Evolutionary conservation across 805 yeast genomes (phyloP), one percentile per base, ranked within the genome.

Genomic region (Diddensiella transvaalensis): DNA sequence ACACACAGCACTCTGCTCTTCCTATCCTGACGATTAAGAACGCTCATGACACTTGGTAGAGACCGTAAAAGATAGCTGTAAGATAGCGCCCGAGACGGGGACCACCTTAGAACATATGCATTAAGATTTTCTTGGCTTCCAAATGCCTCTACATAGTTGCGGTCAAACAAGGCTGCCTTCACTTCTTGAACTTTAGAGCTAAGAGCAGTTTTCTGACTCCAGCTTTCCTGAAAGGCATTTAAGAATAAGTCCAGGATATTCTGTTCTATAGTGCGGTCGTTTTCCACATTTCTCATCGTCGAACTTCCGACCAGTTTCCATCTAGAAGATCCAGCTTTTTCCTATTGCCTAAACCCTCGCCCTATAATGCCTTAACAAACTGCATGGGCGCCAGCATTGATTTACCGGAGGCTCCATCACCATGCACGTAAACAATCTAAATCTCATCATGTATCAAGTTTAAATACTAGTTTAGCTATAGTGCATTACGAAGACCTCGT

Each of bases 51-150:
- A 2, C 73, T 73, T 3, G 63, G 65, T 23, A 83, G 66, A 11
- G 76, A 69, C 1, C 79, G 71, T 56, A 87, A 82, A 19, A 88
- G 70, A 1, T 88, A 78, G 1, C 84, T 65, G 61, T 88, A 88
- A 0, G 87, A 81, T 40, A 87, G 69, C 0, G 95, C 82, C 48
- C 96, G 70, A 0, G 93, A 79, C 0, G 96, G 90, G 0, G 93
- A 76, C 96, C 96, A 88, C 56, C 96, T 70, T 18, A 83, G 77
- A 17, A 82, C 85, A 59, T 88, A 88, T 0, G 95, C 96, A 53
- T 75, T 76, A 45, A 95, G 71, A 55, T 84, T 82, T 40, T 70
- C 74, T 44, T 76, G 81, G 44, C 69, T 66, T 47, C 77, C 77
- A 62, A 89, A 88, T 0, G 96, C 96, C 8, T 70, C 68, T 3